Evolutionary conservation across 108 stramenopile species (phyloP), one percentile per base, ranked within the genome.

Genomic region (Aurantiochytrium sp.): DNA sequence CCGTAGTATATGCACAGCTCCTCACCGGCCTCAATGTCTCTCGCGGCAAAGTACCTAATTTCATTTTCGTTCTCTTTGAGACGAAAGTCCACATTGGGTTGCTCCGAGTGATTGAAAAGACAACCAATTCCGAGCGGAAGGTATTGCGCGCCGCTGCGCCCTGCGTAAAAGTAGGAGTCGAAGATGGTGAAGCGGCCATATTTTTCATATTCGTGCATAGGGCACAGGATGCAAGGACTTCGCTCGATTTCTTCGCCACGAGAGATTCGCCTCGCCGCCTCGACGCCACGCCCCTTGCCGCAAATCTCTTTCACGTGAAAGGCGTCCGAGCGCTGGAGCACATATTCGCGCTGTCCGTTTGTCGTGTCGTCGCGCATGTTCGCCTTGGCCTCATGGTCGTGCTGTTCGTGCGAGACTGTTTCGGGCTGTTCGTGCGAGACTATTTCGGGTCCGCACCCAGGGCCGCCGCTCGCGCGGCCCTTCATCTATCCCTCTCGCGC

Each of bases 1-100:
- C 91, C 91, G 87, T 91, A 91, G 49, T 55, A 90, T 28, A 91
- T 91, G 45, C 89, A 91, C 4, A 91, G 89, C 58, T 91, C 91
- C 59, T 90, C 72, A 14, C 73, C 89, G 2, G 1, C 35, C 5
- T 23, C 21, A 5, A 91, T 88, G 5, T 90, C 60, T 28, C 60
- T 59, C 12, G 76, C 89, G 19, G 89, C 87, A 28, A n/a, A 58
- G 69, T 90, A 91, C 0, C 73, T 44, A 5, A 91, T 90, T n/a
- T 60, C 51, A 35, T 87, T 55, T 10, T 25, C 12, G 23, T 18
- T 69, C 42, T 57, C 59, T n/a, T 89, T 83, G 19, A 91, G 35
- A 3, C 91, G 88, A 88, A 88, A 91, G 58, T 91, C 91, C 12
- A 91, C 72, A 43, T 91, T 91, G 23, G 91, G 89, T 29, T 53